Conservation (phyloP, 441 rosid species). For the Populus tomentosa region DNA sequence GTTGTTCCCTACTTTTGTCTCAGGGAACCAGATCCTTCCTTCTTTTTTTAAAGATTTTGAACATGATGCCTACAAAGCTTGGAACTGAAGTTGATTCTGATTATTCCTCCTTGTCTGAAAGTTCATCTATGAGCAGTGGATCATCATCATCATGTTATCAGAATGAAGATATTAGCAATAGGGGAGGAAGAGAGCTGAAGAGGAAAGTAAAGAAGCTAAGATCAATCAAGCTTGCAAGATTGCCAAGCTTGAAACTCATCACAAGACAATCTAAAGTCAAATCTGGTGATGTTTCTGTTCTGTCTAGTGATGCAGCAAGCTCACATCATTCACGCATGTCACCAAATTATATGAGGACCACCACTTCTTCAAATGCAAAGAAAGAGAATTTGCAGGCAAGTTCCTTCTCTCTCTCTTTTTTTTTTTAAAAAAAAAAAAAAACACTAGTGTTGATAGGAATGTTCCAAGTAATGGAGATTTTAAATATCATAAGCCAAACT, state of each 20-base stretch:
- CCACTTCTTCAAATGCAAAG: constrained; percentile 30
- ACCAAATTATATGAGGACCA: constrained; percentile 29
- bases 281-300: constrained; percentile 26
- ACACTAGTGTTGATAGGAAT: background rate
- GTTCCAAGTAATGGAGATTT: background rate
- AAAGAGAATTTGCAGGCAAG: constrained; percentile 51
- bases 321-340: constrained; percentile 40
- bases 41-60: background rate
- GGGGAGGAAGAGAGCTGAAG: constrained; percentile 21
- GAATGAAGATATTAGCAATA: constrained; percentile 20
- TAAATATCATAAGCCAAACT: background rate
- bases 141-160: constrained; percentile 7
- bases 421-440: too few relatives aligned
- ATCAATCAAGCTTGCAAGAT: constrained; percentile 44
- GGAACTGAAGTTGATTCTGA: constrained; percentile 27
- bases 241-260: constrained; percentile 36
- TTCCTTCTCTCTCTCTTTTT: background rate
- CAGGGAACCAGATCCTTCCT: background rate
- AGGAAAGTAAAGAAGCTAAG: constrained; percentile 42
- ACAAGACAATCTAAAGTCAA: constrained; percentile 22
- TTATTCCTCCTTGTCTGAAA: constrained; percentile 21
- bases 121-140: constrained; percentile 27
- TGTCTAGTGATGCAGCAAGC: constrained; percentile 38
- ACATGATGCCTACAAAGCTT: constrained; percentile 19
- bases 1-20: background rate